Conservation (phyloP, 192 early-diverging fungal genomes). For the Jimgerdemannia lactiflua region DNA sequence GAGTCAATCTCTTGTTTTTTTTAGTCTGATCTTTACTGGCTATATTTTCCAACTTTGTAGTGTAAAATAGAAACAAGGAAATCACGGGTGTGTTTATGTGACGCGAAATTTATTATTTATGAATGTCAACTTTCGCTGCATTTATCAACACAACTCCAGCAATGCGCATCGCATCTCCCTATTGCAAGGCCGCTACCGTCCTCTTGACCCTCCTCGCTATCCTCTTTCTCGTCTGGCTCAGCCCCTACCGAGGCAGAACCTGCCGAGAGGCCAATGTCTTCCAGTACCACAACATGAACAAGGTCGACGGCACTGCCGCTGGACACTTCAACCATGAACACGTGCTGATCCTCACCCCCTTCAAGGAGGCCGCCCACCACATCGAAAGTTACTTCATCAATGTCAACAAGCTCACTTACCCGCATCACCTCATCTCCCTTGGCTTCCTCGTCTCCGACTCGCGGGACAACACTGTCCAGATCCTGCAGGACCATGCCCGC, state of each 20-base stretch:
- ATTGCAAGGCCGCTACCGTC: background rate
- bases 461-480: conserved; percentile 53
- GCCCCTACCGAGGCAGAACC: background rate
- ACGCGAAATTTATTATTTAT: too few species aligned
- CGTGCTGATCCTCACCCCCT: conserved; percentile 63
- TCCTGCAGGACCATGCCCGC: conserved; percentile 28
- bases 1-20: background rate
- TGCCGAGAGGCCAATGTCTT: background rate
- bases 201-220: background rate
- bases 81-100: too few species aligned
- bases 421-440: conserved; percentile 58
- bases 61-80: too few species aligned
- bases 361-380: conserved; percentile 58
- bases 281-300: conserved; percentile 26
- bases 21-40: too few species aligned
- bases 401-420: conserved; percentile 53
- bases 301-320: background rate
- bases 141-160: background rate
- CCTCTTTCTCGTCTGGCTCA: background rate
- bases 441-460: conserved; percentile 67
- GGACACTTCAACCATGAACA: conserved; percentile 17
- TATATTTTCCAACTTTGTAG: too few species aligned
- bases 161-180: background rate
- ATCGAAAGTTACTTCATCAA: conserved; percentile 61
- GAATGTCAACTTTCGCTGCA: too few species aligned